These are phyloP conservation scores for Fusarium floridanum DNA, from an alignment of 2,329 filamentous ascomycete species.

Conservation along the genomic window DNA sequence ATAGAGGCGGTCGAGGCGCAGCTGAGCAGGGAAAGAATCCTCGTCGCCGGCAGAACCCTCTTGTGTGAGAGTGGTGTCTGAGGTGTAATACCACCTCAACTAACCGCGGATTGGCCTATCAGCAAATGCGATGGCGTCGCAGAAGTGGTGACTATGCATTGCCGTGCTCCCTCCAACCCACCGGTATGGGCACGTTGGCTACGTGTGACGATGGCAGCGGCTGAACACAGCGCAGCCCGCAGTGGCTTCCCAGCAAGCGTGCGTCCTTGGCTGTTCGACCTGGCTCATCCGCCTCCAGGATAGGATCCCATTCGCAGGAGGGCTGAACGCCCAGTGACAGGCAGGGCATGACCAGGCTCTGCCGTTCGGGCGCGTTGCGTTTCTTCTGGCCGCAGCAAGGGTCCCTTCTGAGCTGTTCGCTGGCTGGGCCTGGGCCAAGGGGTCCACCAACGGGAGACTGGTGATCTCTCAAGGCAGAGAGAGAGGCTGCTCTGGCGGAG, in stretches of 20 bases:
- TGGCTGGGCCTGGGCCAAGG: not conserved
- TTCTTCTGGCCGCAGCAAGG: conserved; percentile 9
- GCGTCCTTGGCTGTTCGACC: not conserved
- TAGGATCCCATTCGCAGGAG: conserved; percentile 1
- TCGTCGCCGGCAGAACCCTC: conserved; percentile 18
- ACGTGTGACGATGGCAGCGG: conserved; percentile 45
- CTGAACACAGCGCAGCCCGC: conserved; percentile 38
- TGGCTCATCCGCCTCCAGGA: not conserved
- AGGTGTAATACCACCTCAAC: conserved; percentile 1
- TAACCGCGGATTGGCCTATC: conserved; percentile 36
- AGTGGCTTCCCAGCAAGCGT: conserved; percentile 22
- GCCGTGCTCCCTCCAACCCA: conserved; percentile 7
- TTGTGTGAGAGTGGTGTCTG: conserved; percentile 11
- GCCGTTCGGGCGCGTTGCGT: conserved; percentile 16
- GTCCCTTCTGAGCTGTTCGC: not conserved
- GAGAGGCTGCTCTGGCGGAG: not conserved
- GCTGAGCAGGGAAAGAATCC: conserved; percentile 20
- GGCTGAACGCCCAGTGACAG: conserved; percentile 5
- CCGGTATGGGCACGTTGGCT: conserved; percentile 30
- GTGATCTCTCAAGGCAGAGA: not conserved
- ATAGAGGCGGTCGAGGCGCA: conserved; percentile 32
- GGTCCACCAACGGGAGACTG: not conserved
- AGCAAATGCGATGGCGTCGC: conserved; percentile 26
- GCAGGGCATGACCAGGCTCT: conserved; percentile 13
- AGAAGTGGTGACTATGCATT: conserved; percentile 26